These are phyloP conservation scores for Coprinopsis marcescibilis DNA, from an alignment of 768 basidiomycete genomes.

Conservation along the genomic window DNA sequence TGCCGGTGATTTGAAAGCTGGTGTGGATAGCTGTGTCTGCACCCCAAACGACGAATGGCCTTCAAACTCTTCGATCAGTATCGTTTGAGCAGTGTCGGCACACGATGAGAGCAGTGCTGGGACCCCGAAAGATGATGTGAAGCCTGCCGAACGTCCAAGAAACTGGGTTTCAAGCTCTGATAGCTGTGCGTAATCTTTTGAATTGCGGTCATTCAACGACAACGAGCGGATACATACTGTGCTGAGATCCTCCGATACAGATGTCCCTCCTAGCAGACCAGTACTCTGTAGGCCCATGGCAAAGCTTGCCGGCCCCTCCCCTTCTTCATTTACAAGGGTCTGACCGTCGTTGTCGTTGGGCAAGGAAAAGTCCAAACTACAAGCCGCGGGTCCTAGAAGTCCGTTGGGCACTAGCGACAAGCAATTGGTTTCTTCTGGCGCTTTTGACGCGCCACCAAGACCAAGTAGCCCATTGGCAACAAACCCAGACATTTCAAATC, in stretches of 20 bases:
- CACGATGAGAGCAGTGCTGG: too few relatives aligned
- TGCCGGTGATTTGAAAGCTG: too few relatives aligned
- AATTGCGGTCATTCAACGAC: background rate
- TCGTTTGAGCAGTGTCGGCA: too few relatives aligned
- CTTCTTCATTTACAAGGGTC: background rate
- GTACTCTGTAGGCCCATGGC: background rate
- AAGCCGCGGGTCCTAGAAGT: background rate
- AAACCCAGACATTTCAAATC: slow-evolving; percentile 16
- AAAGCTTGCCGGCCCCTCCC: background rate
- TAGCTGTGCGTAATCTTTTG: too few relatives aligned
- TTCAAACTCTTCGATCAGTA: too few relatives aligned
- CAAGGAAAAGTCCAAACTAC: background rate
- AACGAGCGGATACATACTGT: background rate
- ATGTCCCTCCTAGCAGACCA: background rate
- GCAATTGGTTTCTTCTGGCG: background rate
- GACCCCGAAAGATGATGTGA: too few relatives aligned
- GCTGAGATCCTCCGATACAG: background rate
- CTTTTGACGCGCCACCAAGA: slow-evolving; percentile 6
- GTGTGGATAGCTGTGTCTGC: too few relatives aligned
- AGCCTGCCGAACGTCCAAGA: too few relatives aligned
- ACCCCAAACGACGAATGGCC: too few relatives aligned
- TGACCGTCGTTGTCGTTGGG: background rate
- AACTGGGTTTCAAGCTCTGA: too few relatives aligned
- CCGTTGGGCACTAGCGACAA: slow-evolving; percentile 3
- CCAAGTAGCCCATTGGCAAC: slow-evolving; percentile 20